phyloP scores from a whole-genome alignment of 2,329 filamentous ascomycete genomes.

The Epicoccum sorghinum region DNA sequence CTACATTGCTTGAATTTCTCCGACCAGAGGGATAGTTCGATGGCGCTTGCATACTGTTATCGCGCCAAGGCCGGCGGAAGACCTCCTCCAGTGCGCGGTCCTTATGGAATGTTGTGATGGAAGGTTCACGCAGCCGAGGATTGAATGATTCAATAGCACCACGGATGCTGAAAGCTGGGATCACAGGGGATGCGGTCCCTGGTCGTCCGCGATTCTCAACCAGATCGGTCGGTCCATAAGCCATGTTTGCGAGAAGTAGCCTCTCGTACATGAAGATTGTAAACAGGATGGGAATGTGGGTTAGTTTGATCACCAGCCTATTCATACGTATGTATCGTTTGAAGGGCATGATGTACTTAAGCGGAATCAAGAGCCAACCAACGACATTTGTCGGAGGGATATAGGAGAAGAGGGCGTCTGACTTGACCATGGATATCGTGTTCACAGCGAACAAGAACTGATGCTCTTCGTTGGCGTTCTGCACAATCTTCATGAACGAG shows the following conservation, averaged over 20 bases:
- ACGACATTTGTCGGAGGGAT: constrained; percentile 90
- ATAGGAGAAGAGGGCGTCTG: constrained; percentile 94
- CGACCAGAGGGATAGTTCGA: constrained; percentile 58
- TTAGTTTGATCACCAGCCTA: constrained; percentile 87
- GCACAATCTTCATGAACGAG: constrained; percentile 93
- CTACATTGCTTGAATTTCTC: constrained; percentile 78
- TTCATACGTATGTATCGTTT: constrained; percentile 84
- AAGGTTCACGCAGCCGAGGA: constrained; percentile 81
- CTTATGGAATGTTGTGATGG: constrained; percentile 85
- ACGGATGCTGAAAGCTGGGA: constrained; percentile 49
- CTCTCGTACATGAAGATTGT: constrained; percentile 88
- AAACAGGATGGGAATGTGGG: constrained; percentile 86
- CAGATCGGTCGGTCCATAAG: constrained; percentile 84
- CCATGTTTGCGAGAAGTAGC: constrained; percentile 72
- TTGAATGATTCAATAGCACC: constrained; percentile 68
- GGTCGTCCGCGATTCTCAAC: constrained; percentile 71
- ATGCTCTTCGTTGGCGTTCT: constrained; percentile 92
- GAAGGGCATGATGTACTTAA: constrained; percentile 81
- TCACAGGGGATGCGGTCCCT: constrained; percentile 64
- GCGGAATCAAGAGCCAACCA: constrained; percentile 84
- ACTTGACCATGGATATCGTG: constrained; percentile 97
- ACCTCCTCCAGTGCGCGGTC: constrained; percentile 91
- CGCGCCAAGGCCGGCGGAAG: constrained; percentile 72
- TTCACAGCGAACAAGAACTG: constrained; percentile 94
- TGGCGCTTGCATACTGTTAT: constrained; percentile 54